These are phyloP conservation scores for Talaromyces rugulosus DNA, from an alignment of 2,329 filamentous ascomycete genomes.

Conservation along the genomic window DNA sequence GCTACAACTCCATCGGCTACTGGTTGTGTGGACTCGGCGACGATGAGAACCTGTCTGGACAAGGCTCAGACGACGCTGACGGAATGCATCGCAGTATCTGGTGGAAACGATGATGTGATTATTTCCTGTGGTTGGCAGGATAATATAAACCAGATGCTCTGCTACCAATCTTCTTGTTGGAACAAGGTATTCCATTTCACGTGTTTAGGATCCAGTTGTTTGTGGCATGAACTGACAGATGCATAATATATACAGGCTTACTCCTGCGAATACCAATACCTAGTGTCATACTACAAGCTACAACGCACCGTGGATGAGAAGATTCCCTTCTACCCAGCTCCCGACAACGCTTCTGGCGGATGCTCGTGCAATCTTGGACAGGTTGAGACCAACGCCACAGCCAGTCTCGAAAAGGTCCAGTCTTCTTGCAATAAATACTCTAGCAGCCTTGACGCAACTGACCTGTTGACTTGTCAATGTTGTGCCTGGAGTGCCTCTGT, in stretches of 20 bases:
- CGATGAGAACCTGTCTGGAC: slow-evolving; percentile 4
- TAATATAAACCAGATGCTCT: slow-evolving; percentile 35
- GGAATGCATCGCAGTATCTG: not conserved
- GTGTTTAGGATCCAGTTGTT: no score
- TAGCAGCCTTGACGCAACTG: slow-evolving; percentile 14
- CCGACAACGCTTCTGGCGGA: slow-evolving; percentile 27
- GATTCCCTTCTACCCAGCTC: slow-evolving; percentile 38
- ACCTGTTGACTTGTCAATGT: slow-evolving; percentile 29
- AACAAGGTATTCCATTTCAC: slow-evolving; percentile 25
- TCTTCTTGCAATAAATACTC: not conserved
- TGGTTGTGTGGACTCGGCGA: slow-evolving; percentile 4
- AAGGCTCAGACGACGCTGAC: not conserved
- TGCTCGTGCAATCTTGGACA: slow-evolving; percentile 37
- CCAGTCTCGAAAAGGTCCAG: not conserved
- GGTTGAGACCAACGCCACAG: slow-evolving; percentile 21
- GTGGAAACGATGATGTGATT: not conserved
- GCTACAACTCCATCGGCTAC: slow-evolving; percentile 2
- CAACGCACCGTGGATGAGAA: slow-evolving; percentile 27
- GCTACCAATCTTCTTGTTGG: slow-evolving; percentile 29
- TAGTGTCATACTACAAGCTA: slow-evolving; percentile 31
- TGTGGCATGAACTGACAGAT: not conserved
- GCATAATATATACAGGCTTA: slow-evolving; percentile 24
- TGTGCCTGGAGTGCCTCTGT: slow-evolving; percentile 32
- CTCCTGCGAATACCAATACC: slow-evolving; percentile 38
- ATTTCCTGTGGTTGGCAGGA: slow-evolving; percentile 14